Evolutionary conservation across 805 yeast species (phyloP), one percentile per base, ranked within the genome.

Genomic region (Hanseniaspora valbyensis): DNA sequence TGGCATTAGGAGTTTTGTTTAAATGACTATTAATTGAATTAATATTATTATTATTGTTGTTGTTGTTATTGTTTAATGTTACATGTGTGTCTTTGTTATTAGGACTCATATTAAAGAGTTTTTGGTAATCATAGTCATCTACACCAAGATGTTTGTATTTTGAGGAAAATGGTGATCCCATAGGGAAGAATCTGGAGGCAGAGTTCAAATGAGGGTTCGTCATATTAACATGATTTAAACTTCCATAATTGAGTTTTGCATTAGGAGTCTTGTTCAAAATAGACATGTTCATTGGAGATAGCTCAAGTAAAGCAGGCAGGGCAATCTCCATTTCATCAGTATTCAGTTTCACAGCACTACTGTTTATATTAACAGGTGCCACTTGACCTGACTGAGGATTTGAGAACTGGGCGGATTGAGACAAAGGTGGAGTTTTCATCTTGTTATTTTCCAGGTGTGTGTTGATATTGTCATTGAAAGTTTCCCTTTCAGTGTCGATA

Each of bases 61-160:
- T 18, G 21, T 19, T 40, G 18, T 44, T 22, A 13, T 18, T 46
- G 37, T 25, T 30, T 46, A 46, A n/a, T 46, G 50, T 46, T 46
- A 46, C 50, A 46, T 30, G 42, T n/a, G n/a, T n/a, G n/a, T 46
- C 50, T 41, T 39, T 44, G 37, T 44, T 37, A 24, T 46, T 46
- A 14, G 50, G 44, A 33, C 44, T 39, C 37, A 39, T 22, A 25
- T 30, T 39, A n/a, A 46, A 46, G 26, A 36, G 39, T 16, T 39
- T 46, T 33, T 39, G 41, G 12, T 46, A 46, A n/a, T 46, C 50
- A 46, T 46, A 46, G 16, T 46, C 50, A 13, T 46, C 50, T 13
- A 46, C 3, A 5, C 37, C 37, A 4, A 19, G 22, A 10, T 39
- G 50, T 13, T 39, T 39, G 26, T 39, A 29, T 32, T 39, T 46